Conservation (phyloP, 2,329 filamentous ascomycete species). For the Harringtonia lauricola region DNA sequence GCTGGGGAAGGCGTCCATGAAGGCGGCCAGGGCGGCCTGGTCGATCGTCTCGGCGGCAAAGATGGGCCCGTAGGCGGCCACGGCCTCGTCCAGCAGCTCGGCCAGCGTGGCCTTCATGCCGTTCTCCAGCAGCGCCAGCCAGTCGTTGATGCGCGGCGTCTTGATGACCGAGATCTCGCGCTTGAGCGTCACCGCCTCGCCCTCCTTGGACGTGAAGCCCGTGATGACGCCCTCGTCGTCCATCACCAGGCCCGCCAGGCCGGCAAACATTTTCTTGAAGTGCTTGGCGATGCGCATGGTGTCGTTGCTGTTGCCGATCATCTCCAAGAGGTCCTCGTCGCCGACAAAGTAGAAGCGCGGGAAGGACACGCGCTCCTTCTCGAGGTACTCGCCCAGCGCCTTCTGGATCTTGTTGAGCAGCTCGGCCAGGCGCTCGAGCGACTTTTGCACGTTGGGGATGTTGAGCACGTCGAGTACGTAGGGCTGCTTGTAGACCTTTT, state of each 20-base stretch:
- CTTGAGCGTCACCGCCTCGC: constrained; percentile 76
- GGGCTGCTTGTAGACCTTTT: constrained; percentile 95
- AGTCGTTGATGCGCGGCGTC: constrained; percentile 96
- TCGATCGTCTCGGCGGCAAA: constrained; percentile 65
- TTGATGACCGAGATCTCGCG: constrained; percentile 87
- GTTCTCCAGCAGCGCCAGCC: constrained; percentile 83
- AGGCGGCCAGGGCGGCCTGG: constrained; percentile 58
- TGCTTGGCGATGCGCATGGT: constrained; percentile 94
- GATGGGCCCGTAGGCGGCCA: constrained; percentile 70
- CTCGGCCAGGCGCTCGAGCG: constrained; percentile 89
- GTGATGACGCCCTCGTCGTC: constrained; percentile 84
- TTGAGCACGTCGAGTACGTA: constrained; percentile 93
- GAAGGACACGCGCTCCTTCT: constrained; percentile 95
- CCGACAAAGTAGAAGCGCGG: constrained; percentile 99
- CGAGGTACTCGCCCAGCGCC: constrained; percentile 93
- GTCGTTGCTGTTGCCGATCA: constrained; percentile 99
- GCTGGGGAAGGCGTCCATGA: constrained; percentile 75
- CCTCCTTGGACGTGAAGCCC: constrained; percentile 91
- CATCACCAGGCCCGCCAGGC: constrained; percentile 79
- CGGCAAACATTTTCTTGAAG: constrained; percentile 99
- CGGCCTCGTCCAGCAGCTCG: constrained; percentile 77
- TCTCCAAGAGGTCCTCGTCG: constrained; percentile 95
- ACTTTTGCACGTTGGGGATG: constrained; percentile 93
- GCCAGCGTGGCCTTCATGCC: constrained; percentile 94
- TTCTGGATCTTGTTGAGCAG: constrained; percentile 98